Percentiles rank a stretch among this genome's conserved stretches.
phyloP scores from a whole-genome alignment of 371 early-diverging fungal species.

The Synchytrium microbalum region DNA sequence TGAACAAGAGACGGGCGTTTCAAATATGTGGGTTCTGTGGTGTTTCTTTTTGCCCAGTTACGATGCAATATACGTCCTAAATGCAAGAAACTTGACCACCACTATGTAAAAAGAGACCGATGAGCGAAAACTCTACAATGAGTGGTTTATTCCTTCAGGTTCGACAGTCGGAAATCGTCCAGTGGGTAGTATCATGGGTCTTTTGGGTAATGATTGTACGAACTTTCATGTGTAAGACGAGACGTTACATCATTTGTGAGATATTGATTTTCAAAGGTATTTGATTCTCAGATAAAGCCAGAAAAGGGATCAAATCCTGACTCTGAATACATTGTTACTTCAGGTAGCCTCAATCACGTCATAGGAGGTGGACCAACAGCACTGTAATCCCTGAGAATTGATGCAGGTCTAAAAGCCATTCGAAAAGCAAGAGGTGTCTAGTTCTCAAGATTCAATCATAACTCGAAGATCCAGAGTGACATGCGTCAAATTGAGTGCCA shows the following conservation, averaged over 20 bases:
- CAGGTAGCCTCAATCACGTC: constrained; percentile 87
- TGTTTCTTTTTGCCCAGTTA: too few relatives aligned
- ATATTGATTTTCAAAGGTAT: too few relatives aligned
- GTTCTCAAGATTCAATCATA: too few relatives aligned
- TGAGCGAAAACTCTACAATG: too few relatives aligned
- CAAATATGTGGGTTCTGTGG: background rate
- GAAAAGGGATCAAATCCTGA: too few relatives aligned
- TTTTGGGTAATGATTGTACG: constrained; percentile 76
- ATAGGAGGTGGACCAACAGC: constrained; percentile 86
- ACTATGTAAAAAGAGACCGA: too few relatives aligned
- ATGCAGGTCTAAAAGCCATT: constrained; percentile 56
- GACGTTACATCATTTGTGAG: too few relatives aligned
- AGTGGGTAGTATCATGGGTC: constrained; percentile 69
- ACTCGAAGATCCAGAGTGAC: background rate
- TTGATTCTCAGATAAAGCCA: background rate
- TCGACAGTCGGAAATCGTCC: constrained; percentile 59
- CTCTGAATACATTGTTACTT: constrained; percentile 72
- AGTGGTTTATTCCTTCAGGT: constrained; percentile 31
- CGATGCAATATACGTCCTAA: too few relatives aligned
- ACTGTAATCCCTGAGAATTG: constrained; percentile 92
- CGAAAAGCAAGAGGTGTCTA: background rate
- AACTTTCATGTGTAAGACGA: constrained; percentile 70
- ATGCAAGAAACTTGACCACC: too few relatives aligned
- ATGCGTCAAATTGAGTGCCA: constrained; percentile 56
- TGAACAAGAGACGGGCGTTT: too few relatives aligned